phyloP scores from a whole-genome alignment of 805 yeast species.

The Isabelozyma gotoi region DNA sequence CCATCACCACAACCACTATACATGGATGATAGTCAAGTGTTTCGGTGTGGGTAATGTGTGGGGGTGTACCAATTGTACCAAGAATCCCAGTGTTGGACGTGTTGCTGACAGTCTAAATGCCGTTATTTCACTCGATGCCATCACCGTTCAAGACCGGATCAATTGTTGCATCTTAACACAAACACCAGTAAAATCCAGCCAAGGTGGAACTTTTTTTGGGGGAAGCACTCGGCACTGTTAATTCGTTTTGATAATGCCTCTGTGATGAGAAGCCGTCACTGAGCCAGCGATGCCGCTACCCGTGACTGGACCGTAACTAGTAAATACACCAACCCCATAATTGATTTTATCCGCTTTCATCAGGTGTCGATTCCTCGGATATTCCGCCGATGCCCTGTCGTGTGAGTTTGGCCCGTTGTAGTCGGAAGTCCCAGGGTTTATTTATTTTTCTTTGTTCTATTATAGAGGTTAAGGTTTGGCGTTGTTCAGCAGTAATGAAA shows the following conservation, averaged over 20 bases:
- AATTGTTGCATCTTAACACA: background rate
- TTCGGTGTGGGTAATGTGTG: too few species aligned
- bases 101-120: too few species aligned
- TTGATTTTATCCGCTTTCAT: background rate
- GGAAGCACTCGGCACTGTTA: background rate
- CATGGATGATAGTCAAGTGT: too few species aligned
- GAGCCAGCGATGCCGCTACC: too few species aligned
- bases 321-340: too few species aligned
- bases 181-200: background rate
- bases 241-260: too few species aligned
- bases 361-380: background rate
- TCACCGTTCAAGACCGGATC: background rate
- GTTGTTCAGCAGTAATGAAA: background rate
- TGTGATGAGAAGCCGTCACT: too few species aligned
- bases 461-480: background rate
- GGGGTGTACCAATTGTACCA: too few species aligned
- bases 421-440: background rate
- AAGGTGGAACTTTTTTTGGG: background rate
- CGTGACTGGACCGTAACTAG: too few species aligned
- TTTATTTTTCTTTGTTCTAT: too few species aligned
- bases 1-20: too few species aligned
- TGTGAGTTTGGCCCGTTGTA: background rate
- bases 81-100: too few species aligned
- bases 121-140: background rate
- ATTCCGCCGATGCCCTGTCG: background rate